phyloP scores from a whole-genome alignment of 306 rosid genomes.

The Coriaria nepalensis region DNA sequence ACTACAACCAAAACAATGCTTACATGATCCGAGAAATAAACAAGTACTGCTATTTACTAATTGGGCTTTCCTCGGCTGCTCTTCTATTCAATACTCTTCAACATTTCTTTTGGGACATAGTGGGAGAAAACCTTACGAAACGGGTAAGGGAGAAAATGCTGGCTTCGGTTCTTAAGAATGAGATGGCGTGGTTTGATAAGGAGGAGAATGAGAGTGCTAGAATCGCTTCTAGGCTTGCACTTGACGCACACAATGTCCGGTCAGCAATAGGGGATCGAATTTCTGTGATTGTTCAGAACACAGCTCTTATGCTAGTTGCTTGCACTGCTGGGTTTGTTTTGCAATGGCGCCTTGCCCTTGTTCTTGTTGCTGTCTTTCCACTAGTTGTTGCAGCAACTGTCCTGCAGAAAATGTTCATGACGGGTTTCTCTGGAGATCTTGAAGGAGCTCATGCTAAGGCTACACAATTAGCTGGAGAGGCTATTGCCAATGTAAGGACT shows the following conservation, averaged over 20 bases:
- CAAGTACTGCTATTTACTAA: slow-evolving; percentile 64
- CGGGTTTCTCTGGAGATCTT: slow-evolving; percentile 83
- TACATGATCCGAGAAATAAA: slow-evolving; percentile 53
- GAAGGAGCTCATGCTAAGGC: slow-evolving; percentile 80
- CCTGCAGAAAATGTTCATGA: slow-evolving; percentile 80
- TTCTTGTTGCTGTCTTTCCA: slow-evolving; percentile 70
- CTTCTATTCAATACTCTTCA: slow-evolving; percentile 66
- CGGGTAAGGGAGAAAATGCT: slow-evolving; percentile 78
- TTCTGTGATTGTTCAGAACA: slow-evolving; percentile 78
- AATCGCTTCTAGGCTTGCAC: slow-evolving; percentile 60
- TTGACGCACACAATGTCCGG: slow-evolving; percentile 75
- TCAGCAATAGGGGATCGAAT: slow-evolving; percentile 80
- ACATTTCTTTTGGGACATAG: slow-evolving; percentile 80
- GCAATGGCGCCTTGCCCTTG: slow-evolving; percentile 88
- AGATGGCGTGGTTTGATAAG: slow-evolving; percentile 86
- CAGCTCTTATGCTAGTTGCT: slow-evolving; percentile 69
- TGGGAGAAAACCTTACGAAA: slow-evolving; percentile 70
- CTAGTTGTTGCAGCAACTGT: slow-evolving; percentile 84
- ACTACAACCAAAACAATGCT: slow-evolving; percentile 45
- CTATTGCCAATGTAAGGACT: slow-evolving; percentile 71
- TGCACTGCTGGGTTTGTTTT: slow-evolving; percentile 74
- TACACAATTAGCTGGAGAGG: slow-evolving; percentile 86
- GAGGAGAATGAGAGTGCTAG: slow-evolving; percentile 80
- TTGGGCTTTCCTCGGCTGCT: slow-evolving; percentile 70
- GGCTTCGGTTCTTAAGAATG: slow-evolving; percentile 52